Evolutionary conservation across 75 land plant genomes (phyloP).

Genomic region (Isoetes taiwanensis): DNA sequence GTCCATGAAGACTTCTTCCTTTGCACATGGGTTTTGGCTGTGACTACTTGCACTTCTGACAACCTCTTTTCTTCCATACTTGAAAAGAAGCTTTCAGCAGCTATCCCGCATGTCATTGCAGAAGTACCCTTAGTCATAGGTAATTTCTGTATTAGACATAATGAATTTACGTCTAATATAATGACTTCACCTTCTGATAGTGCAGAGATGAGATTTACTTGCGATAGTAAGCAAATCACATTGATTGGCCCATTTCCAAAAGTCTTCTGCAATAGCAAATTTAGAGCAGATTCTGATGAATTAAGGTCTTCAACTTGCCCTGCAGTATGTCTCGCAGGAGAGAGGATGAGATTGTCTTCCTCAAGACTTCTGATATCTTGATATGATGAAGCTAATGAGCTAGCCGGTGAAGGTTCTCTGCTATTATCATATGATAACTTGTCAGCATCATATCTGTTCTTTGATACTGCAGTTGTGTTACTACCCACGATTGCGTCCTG

Average conservation of each 20-base stretch:
- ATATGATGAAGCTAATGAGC: too few relatives aligned
- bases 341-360: neutral
- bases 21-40: neutral
- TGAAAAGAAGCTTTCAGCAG: neutral
- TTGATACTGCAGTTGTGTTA: too few relatives aligned
- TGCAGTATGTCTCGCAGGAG: neutral
- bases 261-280: constrained; percentile 1
- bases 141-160: constrained; percentile 28
- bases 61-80: neutral
- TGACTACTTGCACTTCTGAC: neutral
- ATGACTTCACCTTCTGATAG: constrained; percentile 40
- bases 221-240: constrained; percentile 22
- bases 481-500: too few relatives aligned
- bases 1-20: neutral
- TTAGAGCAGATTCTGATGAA: neutral
- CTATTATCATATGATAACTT: too few relatives aligned
- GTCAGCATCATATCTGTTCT: too few relatives aligned
- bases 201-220: constrained; percentile 26
- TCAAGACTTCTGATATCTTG: neutral
- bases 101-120: constrained; percentile 20
- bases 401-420: too few relatives aligned
- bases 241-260: constrained; percentile 26
- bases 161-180: constrained; percentile 26
- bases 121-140: constrained; percentile 36
- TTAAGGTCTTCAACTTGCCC: neutral